A percentile compares a stretch with the other conserved stretches of the same genome.
Conservation (phyloP, 164 flowering plant species). For the Vitis riparia region DNA sequence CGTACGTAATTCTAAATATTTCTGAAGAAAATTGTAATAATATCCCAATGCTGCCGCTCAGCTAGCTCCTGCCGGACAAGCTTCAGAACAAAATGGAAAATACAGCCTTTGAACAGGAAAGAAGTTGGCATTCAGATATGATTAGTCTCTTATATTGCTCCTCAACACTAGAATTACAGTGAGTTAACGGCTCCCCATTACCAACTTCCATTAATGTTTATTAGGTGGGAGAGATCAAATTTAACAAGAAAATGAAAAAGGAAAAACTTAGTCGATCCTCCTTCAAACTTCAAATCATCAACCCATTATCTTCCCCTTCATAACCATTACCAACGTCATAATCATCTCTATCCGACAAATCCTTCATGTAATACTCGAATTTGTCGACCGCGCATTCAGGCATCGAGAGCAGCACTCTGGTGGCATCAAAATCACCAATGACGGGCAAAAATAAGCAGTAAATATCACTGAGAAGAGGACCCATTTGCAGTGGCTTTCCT, state of each 20-base stretch:
- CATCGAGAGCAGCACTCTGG: constrained; percentile 68
- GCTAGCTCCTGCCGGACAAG: no score
- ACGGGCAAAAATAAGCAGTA: constrained; percentile 90
- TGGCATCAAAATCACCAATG: constrained; percentile 40
- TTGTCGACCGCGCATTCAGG: constrained; percentile 61
- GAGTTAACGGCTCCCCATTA: not conserved
- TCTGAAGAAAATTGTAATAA: no score
- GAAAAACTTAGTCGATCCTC: no score
- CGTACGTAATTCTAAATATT: no score
- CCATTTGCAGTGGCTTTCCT: constrained; percentile 76
- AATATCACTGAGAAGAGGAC: constrained; percentile 68
- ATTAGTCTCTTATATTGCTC: not conserved
- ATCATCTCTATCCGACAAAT: constrained; percentile 22
- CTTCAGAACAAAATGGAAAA: no score
- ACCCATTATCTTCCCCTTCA: not conserved
- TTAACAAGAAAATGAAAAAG: no score
- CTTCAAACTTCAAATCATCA: not conserved
- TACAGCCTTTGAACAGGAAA: no score
- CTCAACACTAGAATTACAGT: not conserved
- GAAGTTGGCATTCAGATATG: not conserved
- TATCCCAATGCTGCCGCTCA: no score
- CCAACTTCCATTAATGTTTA: not conserved
- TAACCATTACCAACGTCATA: constrained; percentile 14
- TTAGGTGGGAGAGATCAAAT: not conserved
- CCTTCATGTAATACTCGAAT: constrained; percentile 66